Percentiles rank a stretch among this genome's conserved stretches.
Conservation (phyloP, 768 basidiomycete genomes). For the Tremella mesenterica region DNA sequence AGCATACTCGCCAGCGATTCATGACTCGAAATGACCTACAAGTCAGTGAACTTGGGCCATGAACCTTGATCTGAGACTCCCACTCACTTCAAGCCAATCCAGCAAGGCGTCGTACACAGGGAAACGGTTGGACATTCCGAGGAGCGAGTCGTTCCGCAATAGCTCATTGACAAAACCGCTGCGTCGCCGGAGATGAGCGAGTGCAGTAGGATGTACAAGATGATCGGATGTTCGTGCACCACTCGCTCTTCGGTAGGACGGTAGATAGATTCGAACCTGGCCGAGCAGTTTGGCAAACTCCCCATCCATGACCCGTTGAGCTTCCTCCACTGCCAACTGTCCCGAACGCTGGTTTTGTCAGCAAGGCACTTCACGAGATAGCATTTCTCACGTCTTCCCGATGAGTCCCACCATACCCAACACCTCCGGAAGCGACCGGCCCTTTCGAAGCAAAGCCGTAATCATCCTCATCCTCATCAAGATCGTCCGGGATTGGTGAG, state of each 20-base stretch:
- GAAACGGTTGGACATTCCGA: constrained; percentile 85
- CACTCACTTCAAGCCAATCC: constrained; percentile 90
- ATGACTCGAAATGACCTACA: constrained; percentile 83
- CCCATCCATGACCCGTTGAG: constrained; percentile 66
- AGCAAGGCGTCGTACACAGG: constrained; percentile 80
- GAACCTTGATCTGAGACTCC: constrained; percentile 46
- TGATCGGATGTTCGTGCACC: constrained; percentile 81
- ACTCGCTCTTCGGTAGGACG: constrained; percentile 63
- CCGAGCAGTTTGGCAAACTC: constrained; percentile 61
- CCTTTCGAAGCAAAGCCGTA: not conserved
- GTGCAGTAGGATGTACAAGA: constrained; percentile 59
- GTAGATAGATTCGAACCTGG: constrained; percentile 72
- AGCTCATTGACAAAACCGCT: constrained; percentile 83
- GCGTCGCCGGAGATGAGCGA: constrained; percentile 81
- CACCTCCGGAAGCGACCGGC: constrained; percentile 49
- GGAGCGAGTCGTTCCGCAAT: constrained; percentile 80
- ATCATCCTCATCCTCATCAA: constrained; percentile 6
- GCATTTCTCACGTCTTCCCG: constrained; percentile 63
- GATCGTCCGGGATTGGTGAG: not conserved
- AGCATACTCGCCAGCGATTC: constrained; percentile 91
- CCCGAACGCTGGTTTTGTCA: constrained; percentile 57
- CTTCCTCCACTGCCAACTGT: constrained; percentile 63
- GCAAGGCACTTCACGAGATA: constrained; percentile 6
- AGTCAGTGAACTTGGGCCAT: constrained; percentile 5
- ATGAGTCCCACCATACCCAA: constrained; percentile 74